Conservation (phyloP, 2,329 filamentous ascomycete species). For the Xylaria polymorpha region DNA sequence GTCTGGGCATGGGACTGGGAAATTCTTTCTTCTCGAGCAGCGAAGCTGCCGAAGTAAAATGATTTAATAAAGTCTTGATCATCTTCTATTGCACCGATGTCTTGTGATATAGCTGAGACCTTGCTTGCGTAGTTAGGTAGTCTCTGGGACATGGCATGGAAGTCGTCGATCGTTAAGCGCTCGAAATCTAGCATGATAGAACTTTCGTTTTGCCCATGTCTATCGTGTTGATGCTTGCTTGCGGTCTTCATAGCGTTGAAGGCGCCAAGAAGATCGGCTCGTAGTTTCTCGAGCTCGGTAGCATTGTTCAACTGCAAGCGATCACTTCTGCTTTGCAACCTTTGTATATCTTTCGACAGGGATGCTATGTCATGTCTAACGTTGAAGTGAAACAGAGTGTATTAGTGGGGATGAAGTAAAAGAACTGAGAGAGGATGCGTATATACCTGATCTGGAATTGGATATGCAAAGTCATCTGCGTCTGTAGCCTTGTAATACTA, state of each 20-base stretch:
- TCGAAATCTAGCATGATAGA: not conserved
- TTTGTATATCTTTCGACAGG: not conserved
- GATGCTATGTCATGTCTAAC: not conserved
- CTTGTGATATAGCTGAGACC: not conserved
- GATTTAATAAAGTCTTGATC: not conserved
- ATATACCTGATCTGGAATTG: conserved; percentile 16
- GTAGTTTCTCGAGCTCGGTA: not conserved
- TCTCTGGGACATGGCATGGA: not conserved
- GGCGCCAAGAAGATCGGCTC: conserved; percentile 2
- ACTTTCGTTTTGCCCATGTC: not conserved
- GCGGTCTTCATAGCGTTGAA: not conserved
- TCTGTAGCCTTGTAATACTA: not conserved
- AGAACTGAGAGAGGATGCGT: not conserved
- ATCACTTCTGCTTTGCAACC: not conserved
- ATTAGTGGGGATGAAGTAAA: not conserved
- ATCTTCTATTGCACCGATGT: not conserved
- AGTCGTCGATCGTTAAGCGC: not conserved
- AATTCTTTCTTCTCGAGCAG: not conserved
- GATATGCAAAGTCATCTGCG: not conserved
- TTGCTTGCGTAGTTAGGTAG: conserved; percentile 4
- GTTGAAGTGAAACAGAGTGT: not conserved
- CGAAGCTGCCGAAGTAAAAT: conserved; percentile 1
- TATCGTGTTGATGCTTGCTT: not conserved
- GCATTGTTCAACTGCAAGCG: not conserved
- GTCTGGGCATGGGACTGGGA: not conserved